Conservation (phyloP, 2,329 filamentous ascomycete genomes). For the Orbilia ellipsospora region DNA sequence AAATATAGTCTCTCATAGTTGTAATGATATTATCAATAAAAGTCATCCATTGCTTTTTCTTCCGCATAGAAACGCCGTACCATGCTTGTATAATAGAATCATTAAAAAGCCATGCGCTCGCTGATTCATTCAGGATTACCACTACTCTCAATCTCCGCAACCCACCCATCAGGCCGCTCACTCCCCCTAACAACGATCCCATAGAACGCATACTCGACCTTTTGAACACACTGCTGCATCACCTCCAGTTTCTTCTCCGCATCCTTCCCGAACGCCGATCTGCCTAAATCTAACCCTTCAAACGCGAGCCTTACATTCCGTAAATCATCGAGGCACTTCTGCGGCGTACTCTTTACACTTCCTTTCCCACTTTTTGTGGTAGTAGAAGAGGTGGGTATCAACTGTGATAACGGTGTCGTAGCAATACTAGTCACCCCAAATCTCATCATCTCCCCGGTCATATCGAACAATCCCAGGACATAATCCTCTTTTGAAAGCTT, state of each 20-base stretch:
- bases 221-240: constrained; percentile 88
- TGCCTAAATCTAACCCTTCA: constrained; percentile 68
- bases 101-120: not conserved
- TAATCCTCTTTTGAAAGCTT: constrained; percentile 83
- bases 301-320: constrained; percentile 60
- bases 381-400: constrained; percentile 65
- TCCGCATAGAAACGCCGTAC: not conserved
- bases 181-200: constrained; percentile 86
- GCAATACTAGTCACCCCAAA: constrained; percentile 92
- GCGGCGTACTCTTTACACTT: constrained; percentile 50
- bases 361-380: constrained; percentile 63
- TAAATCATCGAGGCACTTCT: constrained; percentile 39
- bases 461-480: constrained; percentile 88
- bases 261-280: constrained; percentile 79
- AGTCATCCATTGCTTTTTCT: not conserved
- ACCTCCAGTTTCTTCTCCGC: constrained; percentile 82
- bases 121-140: not conserved
- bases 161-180: constrained; percentile 90
- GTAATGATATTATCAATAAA: constrained; percentile 28
- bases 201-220: constrained; percentile 92
- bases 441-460: constrained; percentile 96
- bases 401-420: constrained; percentile 64
- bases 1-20: constrained; percentile 7
- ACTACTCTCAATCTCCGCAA: constrained; percentile 75
- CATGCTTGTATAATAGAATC: too few species aligned